A percentile compares a stretch with the other conserved stretches of the same genome.
Evolutionary conservation across 2,329 filamentous ascomycete genomes (phyloP).

Genomic region (Cytospora leucostoma): DNA sequence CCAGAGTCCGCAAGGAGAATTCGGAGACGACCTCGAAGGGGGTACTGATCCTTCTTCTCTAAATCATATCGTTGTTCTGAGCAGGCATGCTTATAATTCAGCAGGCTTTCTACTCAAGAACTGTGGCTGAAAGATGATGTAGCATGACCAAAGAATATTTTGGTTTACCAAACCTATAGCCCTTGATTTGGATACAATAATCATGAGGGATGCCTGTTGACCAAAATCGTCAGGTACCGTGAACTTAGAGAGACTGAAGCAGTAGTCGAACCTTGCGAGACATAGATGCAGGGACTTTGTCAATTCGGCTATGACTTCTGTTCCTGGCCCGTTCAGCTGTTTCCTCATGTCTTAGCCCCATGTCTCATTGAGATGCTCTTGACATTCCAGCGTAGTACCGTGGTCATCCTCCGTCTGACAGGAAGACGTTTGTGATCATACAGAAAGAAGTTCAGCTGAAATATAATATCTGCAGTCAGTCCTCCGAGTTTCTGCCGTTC

Average conservation of each 20-base stretch:
- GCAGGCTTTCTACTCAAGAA: too few relatives aligned
- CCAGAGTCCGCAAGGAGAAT: background rate
- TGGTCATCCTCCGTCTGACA: background rate
- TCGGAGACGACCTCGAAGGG: too few relatives aligned
- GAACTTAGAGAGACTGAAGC: background rate
- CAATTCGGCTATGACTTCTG: background rate
- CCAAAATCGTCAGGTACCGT: too few relatives aligned
- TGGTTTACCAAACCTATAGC: too few relatives aligned
- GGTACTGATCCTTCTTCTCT: too few relatives aligned
- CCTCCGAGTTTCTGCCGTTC: background rate
- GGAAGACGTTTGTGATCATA: background rate
- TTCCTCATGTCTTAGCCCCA: background rate
- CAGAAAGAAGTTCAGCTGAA: background rate
- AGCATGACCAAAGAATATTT: too few relatives aligned
- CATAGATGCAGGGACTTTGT: background rate
- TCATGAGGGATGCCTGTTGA: too few relatives aligned
- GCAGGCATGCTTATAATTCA: too few relatives aligned
- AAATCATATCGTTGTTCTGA: too few relatives aligned
- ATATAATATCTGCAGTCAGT: background rate
- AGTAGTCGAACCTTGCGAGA: background rate
- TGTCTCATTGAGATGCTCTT: background rate
- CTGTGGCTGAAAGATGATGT: too few relatives aligned
- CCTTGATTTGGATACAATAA: too few relatives aligned
- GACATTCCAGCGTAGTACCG: background rate
- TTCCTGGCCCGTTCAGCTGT: background rate